Evolutionary conservation across 129 eudicot species (phyloP).

Genomic region (Ambrosia artemisiifolia): DNA sequence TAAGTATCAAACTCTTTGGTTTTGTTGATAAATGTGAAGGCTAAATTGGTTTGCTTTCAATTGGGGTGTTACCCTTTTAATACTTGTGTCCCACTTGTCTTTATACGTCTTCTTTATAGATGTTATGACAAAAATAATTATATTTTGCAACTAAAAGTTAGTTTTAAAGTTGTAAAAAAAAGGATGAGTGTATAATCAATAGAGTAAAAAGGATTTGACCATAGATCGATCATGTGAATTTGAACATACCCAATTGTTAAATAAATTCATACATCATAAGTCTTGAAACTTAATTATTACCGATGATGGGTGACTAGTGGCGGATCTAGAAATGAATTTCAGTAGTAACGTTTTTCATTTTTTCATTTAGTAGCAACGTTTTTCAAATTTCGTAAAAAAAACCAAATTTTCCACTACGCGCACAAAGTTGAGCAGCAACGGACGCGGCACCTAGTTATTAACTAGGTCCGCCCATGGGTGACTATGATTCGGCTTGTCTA

Average conservation of each 20-base stretch:
- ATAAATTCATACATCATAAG: too few relatives aligned
- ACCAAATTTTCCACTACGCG: too few relatives aligned
- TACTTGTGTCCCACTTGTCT: constrained; percentile 18
- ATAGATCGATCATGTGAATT: background rate
- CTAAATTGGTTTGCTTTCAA: constrained; percentile 17
- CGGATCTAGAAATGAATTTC: too few relatives aligned
- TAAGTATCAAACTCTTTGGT: background rate
- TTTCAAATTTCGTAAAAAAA: too few relatives aligned
- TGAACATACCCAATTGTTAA: background rate
- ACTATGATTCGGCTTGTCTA: too few relatives aligned
- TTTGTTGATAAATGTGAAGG: constrained; percentile 16
- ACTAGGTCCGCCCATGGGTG: too few relatives aligned
- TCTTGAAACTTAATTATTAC: too few relatives aligned
- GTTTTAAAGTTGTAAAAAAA: background rate
- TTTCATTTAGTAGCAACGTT: too few relatives aligned
- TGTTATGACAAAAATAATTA: background rate
- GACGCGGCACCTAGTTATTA: too few relatives aligned
- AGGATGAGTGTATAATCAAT: background rate
- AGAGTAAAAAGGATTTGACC: background rate
- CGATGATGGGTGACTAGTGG: too few relatives aligned
- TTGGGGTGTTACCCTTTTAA: constrained; percentile 22
- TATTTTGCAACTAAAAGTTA: background rate
- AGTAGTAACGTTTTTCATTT: too few relatives aligned
- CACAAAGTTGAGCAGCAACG: too few relatives aligned
- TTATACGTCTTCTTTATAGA: constrained; percentile 7